Evolutionary conservation across 2,329 filamentous ascomycete species (phyloP).

Genomic region (Fusarium bulbicola): DNA sequence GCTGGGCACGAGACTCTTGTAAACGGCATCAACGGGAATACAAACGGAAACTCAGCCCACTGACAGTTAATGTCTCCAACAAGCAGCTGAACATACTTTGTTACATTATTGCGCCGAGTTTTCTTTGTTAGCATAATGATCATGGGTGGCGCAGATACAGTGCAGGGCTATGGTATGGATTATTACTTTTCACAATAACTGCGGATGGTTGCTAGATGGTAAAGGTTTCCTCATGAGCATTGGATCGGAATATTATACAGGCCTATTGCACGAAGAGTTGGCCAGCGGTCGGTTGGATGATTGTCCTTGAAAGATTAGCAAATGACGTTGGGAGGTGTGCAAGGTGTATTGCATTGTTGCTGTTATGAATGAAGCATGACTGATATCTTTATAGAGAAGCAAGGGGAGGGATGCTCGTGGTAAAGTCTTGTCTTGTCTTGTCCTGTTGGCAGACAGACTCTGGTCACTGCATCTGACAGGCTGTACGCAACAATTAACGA

Average conservation of each 20-base stretch:
- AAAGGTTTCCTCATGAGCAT: conserved; percentile 19
- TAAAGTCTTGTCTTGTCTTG: conserved; percentile 1
- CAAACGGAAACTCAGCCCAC: conserved; percentile 22
- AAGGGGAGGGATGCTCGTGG: conserved; percentile 1
- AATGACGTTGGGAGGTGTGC: conserved; percentile 4
- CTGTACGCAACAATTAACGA: conserved; percentile 25
- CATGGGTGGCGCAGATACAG: conserved; percentile 41
- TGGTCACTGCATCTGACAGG: conserved; percentile 4
- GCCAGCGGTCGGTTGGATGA: conserved; percentile 34
- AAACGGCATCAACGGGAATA: conserved; percentile 45
- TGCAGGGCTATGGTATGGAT: conserved; percentile 26
- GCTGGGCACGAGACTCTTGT: conserved; percentile 38
- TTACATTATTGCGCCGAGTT: conserved; percentile 38
- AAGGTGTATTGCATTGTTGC: conserved; percentile 11
- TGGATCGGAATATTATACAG: conserved; percentile 36
- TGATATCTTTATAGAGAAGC: conserved; percentile 16
- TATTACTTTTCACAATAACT: conserved; percentile 33
- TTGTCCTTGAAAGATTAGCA: conserved; percentile 18
- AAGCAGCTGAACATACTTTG: conserved; percentile 17
- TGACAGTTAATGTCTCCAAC: conserved; percentile 10
- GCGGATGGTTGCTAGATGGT: conserved; percentile 16
- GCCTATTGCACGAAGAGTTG: conserved; percentile 12
- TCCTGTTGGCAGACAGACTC: neutral
- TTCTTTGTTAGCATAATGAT: conserved; percentile 42
- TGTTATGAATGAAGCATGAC: conserved; percentile 24